phyloP scores from a whole-genome alignment of 73 alveolate species.

The Strombidium stylifer region DNA sequence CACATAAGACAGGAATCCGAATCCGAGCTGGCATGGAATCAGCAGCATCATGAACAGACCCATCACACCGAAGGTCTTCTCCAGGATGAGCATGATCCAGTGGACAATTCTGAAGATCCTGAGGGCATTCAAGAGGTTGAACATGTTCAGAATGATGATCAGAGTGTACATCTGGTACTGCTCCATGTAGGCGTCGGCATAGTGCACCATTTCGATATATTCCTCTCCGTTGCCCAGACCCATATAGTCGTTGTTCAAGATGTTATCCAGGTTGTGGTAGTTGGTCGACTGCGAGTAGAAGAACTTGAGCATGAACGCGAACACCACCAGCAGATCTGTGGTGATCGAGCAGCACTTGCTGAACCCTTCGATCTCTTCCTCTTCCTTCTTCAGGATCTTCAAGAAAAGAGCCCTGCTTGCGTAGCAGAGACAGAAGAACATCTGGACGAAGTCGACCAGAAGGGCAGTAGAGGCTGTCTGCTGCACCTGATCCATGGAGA shows the following conservation, averaged over 20 bases:
- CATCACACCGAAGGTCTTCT: constrained; percentile 10
- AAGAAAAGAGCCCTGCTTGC: too few relatives aligned
- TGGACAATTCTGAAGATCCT: constrained; percentile 24
- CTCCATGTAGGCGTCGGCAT: constrained; percentile 22
- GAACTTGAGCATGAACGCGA: constrained; percentile 15
- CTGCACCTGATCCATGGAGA: too few relatives aligned
- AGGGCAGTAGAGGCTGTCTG: too few relatives aligned
- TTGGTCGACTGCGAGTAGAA: constrained; percentile 14
- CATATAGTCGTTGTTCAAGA: neutral
- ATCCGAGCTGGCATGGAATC: constrained; percentile 20
- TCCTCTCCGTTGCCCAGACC: neutral
- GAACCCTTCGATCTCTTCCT: too few relatives aligned
- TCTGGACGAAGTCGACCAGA: too few relatives aligned
- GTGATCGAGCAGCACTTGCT: too few relatives aligned
- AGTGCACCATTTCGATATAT: constrained; percentile 1
- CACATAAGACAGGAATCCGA: constrained; percentile 16
- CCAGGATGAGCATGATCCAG: constrained; percentile 25
- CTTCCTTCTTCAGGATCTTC: too few relatives aligned
- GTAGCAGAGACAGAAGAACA: too few relatives aligned
- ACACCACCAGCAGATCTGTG: neutral
- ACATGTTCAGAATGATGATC: neutral
- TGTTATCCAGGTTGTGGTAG: too few relatives aligned
- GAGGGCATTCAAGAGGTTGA: constrained; percentile 9
- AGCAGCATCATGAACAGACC: constrained; percentile 9
- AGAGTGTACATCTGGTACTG: constrained; percentile 3